phyloP scores from a whole-genome alignment of 257 asterid genomes.

The Solanum habrochaites region DNA sequence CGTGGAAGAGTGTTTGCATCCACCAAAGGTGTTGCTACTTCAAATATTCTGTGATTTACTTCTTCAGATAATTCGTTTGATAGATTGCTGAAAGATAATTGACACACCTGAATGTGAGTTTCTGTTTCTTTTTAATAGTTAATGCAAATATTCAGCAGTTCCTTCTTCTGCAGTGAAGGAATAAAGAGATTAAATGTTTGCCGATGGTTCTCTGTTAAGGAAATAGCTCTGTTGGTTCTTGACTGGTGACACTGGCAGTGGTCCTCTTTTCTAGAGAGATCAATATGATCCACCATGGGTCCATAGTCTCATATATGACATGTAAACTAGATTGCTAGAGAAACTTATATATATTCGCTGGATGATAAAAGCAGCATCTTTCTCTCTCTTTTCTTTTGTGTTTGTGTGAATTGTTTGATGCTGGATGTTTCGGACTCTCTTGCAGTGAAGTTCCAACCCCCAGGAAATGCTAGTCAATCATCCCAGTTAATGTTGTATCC shows the following conservation, averaged over 20 bases:
- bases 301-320: background rate
- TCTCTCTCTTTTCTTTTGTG: background rate
- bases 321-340: background rate
- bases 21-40: background rate
- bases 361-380: background rate
- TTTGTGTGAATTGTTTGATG: background rate
- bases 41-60: background rate
- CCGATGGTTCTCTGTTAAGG: background rate
- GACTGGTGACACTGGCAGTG: background rate
- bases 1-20: background rate
- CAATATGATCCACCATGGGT: background rate
- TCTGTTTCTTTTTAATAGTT: background rate
- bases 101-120: background rate
- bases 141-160: background rate
- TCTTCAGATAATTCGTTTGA: background rate
- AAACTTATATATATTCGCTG: background rate
- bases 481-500: background rate
- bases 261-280: background rate
- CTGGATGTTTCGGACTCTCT: background rate
- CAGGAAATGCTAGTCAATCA: background rate
- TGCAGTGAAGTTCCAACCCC: background rate
- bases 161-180: background rate
- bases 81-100: background rate
- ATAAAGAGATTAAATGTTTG: background rate
- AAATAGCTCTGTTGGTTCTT: background rate